phyloP scores from a whole-genome alignment of 2,329 filamentous ascomycete species.

The Cladosporium sp. region DNA sequence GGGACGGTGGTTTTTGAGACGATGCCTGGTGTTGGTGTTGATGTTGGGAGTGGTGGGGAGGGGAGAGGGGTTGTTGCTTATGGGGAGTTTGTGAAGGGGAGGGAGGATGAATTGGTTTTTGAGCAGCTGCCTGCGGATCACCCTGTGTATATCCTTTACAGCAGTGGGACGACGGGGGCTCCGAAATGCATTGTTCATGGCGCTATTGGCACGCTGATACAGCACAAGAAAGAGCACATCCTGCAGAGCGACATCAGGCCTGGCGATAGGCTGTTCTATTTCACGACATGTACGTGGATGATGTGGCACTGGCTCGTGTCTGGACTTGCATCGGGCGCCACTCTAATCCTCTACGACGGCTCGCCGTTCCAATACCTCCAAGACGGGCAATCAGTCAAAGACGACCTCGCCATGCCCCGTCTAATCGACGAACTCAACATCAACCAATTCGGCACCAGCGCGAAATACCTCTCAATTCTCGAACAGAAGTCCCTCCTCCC shows the following conservation, averaged over 20 bases:
- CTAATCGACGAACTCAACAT: constrained; percentile 77
- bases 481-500: constrained; percentile 72
- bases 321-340: constrained; percentile 75
- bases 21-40: constrained; percentile 32
- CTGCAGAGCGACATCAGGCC: constrained; percentile 78
- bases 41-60: constrained; percentile 1
- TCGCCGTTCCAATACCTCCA: constrained; percentile 67
- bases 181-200: constrained; percentile 96
- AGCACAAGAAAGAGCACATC: constrained; percentile 95
- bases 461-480: constrained; percentile 86
- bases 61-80: constrained; percentile 13
- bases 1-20: constrained; percentile 72
- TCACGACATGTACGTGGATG: constrained; percentile 97
- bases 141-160: constrained; percentile 91
- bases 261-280: constrained; percentile 78
- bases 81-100: constrained; percentile 2
- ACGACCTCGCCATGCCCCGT: constrained; percentile 75
- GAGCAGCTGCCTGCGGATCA: constrained; percentile 78
- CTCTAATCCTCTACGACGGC: constrained; percentile 84
- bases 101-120: constrained; percentile 46
- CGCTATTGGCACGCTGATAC: constrained; percentile 80
- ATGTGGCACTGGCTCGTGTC: constrained; percentile 99
- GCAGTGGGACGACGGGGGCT: constrained; percentile 78
- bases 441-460: constrained; percentile 91
- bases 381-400: constrained; percentile 54